phyloP scores from a whole-genome alignment of 176 grass and related monocot species.

The Phragmites australis region DNA sequence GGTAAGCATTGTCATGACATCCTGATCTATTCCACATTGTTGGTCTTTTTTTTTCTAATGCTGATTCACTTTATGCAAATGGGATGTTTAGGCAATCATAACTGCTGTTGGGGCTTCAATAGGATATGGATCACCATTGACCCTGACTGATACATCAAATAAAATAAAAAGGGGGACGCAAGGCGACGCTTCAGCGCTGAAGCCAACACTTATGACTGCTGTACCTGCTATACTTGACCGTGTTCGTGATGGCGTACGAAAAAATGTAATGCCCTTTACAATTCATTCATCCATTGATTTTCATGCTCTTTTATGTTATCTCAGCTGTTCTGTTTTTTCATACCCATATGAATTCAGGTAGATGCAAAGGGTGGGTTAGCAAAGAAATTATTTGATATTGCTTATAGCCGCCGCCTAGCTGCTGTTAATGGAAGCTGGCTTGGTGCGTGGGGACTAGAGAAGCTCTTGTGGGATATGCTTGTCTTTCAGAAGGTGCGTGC shows the following conservation, averaged over 20 bases:
- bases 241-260: conserved; percentile 81
- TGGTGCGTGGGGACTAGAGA: conserved; percentile 91
- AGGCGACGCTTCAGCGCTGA: conserved; percentile 78
- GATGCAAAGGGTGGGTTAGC: conserved; percentile 81
- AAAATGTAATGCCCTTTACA: conserved; percentile 65
- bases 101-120: conserved; percentile 75
- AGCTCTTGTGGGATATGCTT: conserved; percentile 82
- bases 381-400: conserved; percentile 82
- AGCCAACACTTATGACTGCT: conserved; percentile 81
- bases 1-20: conserved; percentile 41
- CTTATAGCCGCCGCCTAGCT: conserved; percentile 78
- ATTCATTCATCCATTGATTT: neutral
- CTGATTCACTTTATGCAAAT: conserved; percentile 33
- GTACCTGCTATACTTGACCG: conserved; percentile 98
- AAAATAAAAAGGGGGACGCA: conserved; percentile 90
- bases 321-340: neutral
- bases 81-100: conserved; percentile 63
- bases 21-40: neutral
- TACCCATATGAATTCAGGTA: conserved; percentile 51
- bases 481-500: conserved; percentile 78
- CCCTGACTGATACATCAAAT: conserved; percentile 91
- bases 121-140: conserved; percentile 90
- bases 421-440: conserved; percentile 97
- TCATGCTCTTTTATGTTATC: conserved; percentile 14
- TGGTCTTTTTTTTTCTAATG: conserved; percentile 22